These are phyloP conservation scores for Coemansia brasiliensis DNA, from an alignment of 192 early-diverging fungal genomes.

Conservation along the genomic window DNA sequence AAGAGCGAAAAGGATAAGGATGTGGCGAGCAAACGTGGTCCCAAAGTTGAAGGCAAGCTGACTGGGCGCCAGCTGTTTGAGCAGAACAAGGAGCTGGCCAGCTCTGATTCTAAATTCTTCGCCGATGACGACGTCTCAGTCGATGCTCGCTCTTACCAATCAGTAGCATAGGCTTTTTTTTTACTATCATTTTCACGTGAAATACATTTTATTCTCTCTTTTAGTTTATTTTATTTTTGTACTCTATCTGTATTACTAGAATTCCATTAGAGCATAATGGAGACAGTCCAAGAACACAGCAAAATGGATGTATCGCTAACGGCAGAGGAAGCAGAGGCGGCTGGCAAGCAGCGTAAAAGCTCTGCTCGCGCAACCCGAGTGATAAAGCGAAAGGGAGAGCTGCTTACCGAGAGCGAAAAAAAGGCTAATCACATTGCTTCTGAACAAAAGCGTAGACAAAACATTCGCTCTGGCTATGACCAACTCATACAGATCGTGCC, in stretches of 20 bases:
- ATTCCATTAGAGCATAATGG: no score
- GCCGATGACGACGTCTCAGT: conserved; percentile 87
- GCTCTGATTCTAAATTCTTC: conserved; percentile 77
- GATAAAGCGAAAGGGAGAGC: conserved; percentile 60
- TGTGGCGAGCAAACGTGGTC: background rate
- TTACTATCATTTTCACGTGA: background rate
- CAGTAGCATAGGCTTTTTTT: conserved; percentile 27
- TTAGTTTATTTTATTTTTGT: background rate
- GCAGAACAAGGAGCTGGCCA: conserved; percentile 80
- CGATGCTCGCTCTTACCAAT: conserved; percentile 63
- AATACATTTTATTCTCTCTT: background rate
- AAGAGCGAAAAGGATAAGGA: background rate
- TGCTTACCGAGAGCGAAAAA: conserved; percentile 88
- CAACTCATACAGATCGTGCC: conserved; percentile 87
- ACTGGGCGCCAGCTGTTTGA: conserved; percentile 89
- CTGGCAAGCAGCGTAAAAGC: background rate
- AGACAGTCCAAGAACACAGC: no score
- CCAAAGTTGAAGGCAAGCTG: conserved; percentile 53
- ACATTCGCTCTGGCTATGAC: conserved; percentile 88
- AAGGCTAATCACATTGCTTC: conserved; percentile 94
- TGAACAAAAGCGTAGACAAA: conserved; percentile 89
- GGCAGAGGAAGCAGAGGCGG: background rate
- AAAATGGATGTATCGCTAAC: no score
- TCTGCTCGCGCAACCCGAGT: conserved; percentile 1
- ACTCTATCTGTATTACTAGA: background rate